Percentiles rank a stretch among this genome's conserved stretches.
These are phyloP conservation scores for Aphanomyces euteiches DNA, from an alignment of 352 stramenopile species.

Conservation along the genomic window DNA sequence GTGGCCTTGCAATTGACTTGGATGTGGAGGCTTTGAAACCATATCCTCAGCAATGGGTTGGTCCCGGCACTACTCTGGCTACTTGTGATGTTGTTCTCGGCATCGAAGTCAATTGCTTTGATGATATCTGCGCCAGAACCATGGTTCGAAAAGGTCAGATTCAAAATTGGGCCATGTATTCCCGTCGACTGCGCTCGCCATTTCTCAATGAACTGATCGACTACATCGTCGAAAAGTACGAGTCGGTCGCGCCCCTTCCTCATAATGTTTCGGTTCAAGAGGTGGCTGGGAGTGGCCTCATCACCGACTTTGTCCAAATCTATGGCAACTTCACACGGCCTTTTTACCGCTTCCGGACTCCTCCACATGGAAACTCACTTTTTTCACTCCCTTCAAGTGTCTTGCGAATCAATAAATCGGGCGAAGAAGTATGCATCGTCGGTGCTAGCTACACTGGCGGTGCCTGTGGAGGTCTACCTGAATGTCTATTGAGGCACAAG, in stretches of 20 bases:
- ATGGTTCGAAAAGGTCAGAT: neutral
- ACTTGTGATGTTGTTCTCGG: neutral
- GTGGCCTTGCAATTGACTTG: neutral
- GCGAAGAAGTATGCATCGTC: constrained; percentile 2
- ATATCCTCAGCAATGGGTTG: neutral
- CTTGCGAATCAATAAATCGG: neutral
- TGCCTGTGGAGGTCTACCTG: neutral
- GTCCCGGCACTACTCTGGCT: neutral
- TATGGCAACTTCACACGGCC: neutral
- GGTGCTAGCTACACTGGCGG: neutral
- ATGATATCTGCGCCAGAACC: neutral
- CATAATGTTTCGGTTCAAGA: neutral
- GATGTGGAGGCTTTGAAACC: neutral
- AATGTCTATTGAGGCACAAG: neutral
- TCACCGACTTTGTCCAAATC: neutral
- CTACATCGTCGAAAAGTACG: neutral
- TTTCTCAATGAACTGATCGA: neutral
- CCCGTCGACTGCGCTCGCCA: neutral
- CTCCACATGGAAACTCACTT: neutral
- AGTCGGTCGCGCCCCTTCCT: neutral
- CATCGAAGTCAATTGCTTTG: constrained; percentile 2
- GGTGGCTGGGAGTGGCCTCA: neutral
- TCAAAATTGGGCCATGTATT: neutral
- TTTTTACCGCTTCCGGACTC: neutral
- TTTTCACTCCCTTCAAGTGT: neutral